Base-by-base conservation (phyloP, 768 basidiomycete species). In the Rhodotorula kratochvilovae region DNA sequence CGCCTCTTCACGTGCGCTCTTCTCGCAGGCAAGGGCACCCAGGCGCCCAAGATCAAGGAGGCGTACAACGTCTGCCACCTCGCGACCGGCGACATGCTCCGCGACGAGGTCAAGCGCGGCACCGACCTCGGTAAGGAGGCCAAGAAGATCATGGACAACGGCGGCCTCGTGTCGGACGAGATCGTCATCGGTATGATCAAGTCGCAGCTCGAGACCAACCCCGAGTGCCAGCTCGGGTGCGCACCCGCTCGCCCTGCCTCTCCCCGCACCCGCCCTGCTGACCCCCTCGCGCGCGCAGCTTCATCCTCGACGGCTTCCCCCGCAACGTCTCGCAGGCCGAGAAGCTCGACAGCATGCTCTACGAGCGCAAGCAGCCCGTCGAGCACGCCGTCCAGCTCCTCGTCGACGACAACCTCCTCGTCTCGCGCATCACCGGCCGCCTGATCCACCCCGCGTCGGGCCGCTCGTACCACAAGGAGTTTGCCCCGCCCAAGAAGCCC, bases 231-330 rank as follows among this genome's bases (percentile, higher is more conserved):
- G 84, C 91, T 95, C 75, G 96, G 96, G 95, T 97, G 81, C 81
- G 92, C 82, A 31, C 33, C 5, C 36, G 16, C 48, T 50, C 27
- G 6, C 5, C n/a, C n/a, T n/a, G n/a, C n/a, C 43, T 39, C 46
- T 7, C 25, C 16, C 16, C 27, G 33, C 46, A 13, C 42, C 31
- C 13, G 23, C 29, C 25, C 17, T 61, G 12, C 36, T 27, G 42
- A 51, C 21, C 43, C 29, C 27, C 5, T 31, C 15, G 16, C 12
- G 25, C 35, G 11, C 35, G 17, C 76, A 98, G 95, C 48, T 99
- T 99, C 81, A 96, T 99, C 67, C 85, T 99, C 61, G 96, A 99
- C 78, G 96, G 96, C n/a, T 99, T 99, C 87, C 96, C 96, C 53
- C 89, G 96, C 54, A 98, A 95, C 8, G 91, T 98, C 46, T 88